A percentile compares a stretch with the other conserved stretches of the same genome.
phyloP scores from a whole-genome alignment of 805 yeast genomes.

The Metschnikowia bowlesiae region DNA sequence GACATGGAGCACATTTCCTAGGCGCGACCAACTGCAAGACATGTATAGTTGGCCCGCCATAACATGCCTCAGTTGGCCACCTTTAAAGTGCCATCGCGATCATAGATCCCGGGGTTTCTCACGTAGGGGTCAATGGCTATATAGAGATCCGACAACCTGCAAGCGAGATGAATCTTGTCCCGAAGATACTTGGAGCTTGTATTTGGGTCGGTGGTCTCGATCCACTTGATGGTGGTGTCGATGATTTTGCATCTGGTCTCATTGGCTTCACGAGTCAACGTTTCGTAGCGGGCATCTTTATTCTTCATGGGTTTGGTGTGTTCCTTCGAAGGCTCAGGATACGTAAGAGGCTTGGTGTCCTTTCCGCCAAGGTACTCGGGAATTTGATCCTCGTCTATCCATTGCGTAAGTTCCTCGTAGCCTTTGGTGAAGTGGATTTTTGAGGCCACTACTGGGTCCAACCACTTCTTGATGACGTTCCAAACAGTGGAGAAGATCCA shows the following conservation, averaged over 20 bases:
- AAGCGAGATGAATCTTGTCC: constrained; percentile 52
- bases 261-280: constrained; percentile 49
- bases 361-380: constrained; percentile 76
- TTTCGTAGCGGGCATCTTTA: constrained; percentile 39
- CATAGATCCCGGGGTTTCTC: constrained; percentile 74
- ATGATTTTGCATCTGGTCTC: constrained; percentile 51
- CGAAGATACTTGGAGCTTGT: constrained; percentile 46
- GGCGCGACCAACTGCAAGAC: too few relatives aligned
- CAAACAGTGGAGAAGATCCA: constrained; percentile 95
- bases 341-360: constrained; percentile 54
- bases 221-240: constrained; percentile 72
- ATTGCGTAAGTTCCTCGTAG: constrained; percentile 60
- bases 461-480: constrained; percentile 89
- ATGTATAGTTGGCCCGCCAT: not conserved
- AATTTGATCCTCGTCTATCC: constrained; percentile 54
- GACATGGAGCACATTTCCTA: too few relatives aligned
- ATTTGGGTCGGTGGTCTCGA: constrained; percentile 53
- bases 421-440: constrained; percentile 81
- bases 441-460: constrained; percentile 93
- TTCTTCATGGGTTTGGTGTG: constrained; percentile 32
- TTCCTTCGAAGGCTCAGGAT: constrained; percentile 57
- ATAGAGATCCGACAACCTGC: constrained; percentile 58
- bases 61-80: constrained; percentile 10
- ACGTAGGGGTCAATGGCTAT: constrained; percentile 72
- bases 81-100: constrained; percentile 58